These are phyloP conservation scores for Botrytis byssoidea DNA, from an alignment of 2,329 filamentous ascomycete species.

Conservation along the genomic window DNA sequence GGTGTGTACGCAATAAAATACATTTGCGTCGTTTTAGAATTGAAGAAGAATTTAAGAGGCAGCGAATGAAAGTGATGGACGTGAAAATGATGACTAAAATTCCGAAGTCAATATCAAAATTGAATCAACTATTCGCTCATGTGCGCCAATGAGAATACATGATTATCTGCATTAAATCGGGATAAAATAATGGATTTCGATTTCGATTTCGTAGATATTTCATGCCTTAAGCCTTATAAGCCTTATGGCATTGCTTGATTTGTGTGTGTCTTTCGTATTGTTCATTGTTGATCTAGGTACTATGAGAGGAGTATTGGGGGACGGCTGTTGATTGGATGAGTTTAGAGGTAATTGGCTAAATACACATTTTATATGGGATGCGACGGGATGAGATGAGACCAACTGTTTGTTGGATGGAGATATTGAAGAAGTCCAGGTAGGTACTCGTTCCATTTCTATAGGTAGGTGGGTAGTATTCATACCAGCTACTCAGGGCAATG, in stretches of 20 bases:
- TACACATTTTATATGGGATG: background rate
- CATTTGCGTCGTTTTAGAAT: background rate
- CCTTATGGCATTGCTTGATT: conserved; percentile 2
- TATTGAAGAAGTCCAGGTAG: background rate
- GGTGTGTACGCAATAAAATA: background rate
- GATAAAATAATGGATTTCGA: background rate
- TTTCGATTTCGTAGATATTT: background rate
- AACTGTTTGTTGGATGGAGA: background rate
- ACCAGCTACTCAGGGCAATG: background rate
- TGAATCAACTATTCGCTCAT: background rate
- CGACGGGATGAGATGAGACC: background rate
- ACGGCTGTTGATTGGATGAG: background rate
- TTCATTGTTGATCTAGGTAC: too few relatives aligned
- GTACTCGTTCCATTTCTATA: background rate
- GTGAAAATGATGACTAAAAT: background rate
- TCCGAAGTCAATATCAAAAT: background rate
- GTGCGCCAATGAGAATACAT: too few relatives aligned
- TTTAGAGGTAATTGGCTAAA: background rate
- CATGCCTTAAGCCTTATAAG: background rate
- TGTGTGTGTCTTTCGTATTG: background rate
- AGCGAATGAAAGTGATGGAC: background rate
- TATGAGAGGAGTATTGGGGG: background rate
- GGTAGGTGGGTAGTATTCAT: background rate
- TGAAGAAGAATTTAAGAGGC: background rate
- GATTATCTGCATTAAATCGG: background rate